Evolutionary conservation across 805 yeast species (phyloP).

Genomic region (Tetrapisispora taiwanensis): DNA sequence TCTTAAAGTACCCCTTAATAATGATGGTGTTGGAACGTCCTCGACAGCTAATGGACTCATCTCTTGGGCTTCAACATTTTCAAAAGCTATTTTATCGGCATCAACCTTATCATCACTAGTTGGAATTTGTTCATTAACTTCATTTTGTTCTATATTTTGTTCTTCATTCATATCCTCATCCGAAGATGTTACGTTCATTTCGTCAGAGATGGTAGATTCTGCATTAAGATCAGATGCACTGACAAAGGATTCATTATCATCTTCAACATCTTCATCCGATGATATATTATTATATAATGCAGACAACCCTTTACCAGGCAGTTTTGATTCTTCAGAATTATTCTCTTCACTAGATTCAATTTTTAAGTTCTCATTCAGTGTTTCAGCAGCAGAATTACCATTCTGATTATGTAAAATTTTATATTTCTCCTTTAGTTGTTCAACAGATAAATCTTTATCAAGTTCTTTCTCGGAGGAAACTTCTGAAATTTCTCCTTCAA

Average conservation of each 20-base stretch:
- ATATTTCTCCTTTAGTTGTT: slow-evolving; percentile 36
- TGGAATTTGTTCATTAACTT: too few relatives aligned
- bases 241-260: slow-evolving; percentile 20
- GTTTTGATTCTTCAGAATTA: background rate
- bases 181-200: slow-evolving; percentile 6
- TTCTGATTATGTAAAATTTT: slow-evolving; percentile 15
- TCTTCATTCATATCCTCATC: slow-evolving; percentile 3
- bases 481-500: slow-evolving; percentile 13
- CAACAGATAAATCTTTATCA: slow-evolving; percentile 25
- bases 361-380: slow-evolving; percentile 6
- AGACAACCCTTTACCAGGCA: background rate
- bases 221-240: background rate
- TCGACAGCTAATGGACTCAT: slow-evolving; percentile 34
- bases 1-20: slow-evolving; percentile 73
- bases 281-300: slow-evolving; percentile 7
- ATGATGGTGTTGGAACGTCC: slow-evolving; percentile 69
- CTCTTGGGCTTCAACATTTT: background rate
- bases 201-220: slow-evolving; percentile 11
- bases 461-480: slow-evolving; percentile 33
- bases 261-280: slow-evolving; percentile 15
- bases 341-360: background rate
- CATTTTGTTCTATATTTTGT: background rate
- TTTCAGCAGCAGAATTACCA: background rate
- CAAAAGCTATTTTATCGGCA: too few relatives aligned
- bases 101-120: background rate